Evolutionary conservation across 2,329 filamentous ascomycete genomes (phyloP).

Genomic region (Aspergillus sp.): DNA sequence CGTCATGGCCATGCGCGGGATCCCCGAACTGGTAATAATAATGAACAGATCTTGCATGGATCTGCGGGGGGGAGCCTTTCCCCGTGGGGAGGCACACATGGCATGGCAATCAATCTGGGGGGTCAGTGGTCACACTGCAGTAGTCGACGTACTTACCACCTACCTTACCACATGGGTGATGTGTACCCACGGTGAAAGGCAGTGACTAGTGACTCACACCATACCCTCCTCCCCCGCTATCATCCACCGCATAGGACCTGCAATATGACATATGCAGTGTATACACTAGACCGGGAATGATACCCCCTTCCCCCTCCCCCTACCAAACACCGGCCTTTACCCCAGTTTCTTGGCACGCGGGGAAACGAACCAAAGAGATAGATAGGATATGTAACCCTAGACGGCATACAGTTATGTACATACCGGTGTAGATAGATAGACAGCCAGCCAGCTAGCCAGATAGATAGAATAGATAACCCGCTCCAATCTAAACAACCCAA

Average conservation of each 20-base stretch:
- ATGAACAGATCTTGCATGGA: background rate
- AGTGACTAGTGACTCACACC: background rate
- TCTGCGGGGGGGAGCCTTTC: background rate
- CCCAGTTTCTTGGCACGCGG: conserved; percentile 6
- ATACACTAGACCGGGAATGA: background rate
- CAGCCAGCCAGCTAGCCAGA: background rate
- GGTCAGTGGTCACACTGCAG: background rate
- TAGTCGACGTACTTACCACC: background rate
- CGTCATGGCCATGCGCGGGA: background rate
- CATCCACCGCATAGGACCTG: background rate
- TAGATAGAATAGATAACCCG: no score
- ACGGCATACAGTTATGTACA: background rate
- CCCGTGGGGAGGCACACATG: background rate
- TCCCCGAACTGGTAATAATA: background rate
- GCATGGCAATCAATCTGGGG: background rate
- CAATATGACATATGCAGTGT: background rate
- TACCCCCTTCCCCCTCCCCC: conserved; percentile 5
- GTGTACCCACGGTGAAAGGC: no score
- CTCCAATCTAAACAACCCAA: no score
- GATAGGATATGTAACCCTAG: no score
- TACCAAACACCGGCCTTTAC: conserved; percentile 1
- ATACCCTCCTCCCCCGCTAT: no score
- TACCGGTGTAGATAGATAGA: background rate
- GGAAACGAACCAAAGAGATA: background rate
- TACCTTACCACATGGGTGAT: no score